Conservation (phyloP, 116 monocot species). For the Phalaenopsis hybrid region DNA sequence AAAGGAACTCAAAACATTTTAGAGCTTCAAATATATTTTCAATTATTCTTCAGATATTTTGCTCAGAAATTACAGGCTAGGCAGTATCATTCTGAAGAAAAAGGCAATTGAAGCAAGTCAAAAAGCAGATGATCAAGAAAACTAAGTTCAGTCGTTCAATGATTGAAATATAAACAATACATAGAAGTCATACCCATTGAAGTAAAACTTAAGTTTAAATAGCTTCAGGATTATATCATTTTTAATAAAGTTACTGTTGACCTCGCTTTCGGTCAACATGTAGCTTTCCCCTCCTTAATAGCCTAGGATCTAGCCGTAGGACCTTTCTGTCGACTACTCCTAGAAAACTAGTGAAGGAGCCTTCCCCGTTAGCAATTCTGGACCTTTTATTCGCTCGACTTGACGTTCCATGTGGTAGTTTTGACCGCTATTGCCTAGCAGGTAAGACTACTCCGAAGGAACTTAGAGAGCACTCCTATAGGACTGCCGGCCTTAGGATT, state of each 20-base stretch:
- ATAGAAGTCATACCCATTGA: neutral
- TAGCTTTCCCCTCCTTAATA: too few relatives aligned
- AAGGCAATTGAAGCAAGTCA: neutral
- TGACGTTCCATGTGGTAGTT: too few relatives aligned
- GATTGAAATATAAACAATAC: neutral
- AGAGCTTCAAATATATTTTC: constrained; percentile 1
- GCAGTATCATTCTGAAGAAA: neutral
- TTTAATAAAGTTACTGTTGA: neutral
- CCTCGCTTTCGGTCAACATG: too few relatives aligned
- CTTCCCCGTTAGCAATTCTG: too few relatives aligned
- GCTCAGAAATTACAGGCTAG: neutral
- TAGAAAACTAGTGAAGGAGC: too few relatives aligned
- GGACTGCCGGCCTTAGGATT: too few relatives aligned
- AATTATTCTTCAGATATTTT: neutral
- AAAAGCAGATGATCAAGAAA: neutral
- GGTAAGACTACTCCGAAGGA: too few relatives aligned
- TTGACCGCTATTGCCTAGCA: too few relatives aligned
- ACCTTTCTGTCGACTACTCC: too few relatives aligned
- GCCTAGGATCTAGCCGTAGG: too few relatives aligned
- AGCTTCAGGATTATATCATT: neutral
- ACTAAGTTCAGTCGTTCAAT: neutral
- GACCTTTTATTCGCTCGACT: too few relatives aligned
- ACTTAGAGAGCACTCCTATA: too few relatives aligned
- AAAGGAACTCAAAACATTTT: neutral
- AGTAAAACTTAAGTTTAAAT: neutral